These are phyloP conservation scores for Chimonanthus salicifolius DNA, from an alignment of 164 flowering plant genomes.

Conservation along the genomic window DNA sequence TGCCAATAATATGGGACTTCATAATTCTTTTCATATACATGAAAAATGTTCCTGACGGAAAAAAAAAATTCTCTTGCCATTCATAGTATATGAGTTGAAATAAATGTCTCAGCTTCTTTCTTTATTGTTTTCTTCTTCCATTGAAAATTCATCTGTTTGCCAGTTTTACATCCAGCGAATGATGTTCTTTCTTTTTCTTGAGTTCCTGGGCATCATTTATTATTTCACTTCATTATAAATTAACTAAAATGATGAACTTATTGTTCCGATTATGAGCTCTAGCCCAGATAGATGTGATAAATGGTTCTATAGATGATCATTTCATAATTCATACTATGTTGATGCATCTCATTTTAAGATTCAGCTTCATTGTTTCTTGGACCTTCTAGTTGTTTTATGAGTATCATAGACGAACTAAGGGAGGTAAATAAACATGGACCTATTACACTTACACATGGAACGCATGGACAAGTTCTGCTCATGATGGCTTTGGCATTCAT, in stretches of 20 bases:
- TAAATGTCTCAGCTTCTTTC: not conserved
- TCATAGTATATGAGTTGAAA: not conserved
- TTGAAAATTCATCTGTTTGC: not conserved
- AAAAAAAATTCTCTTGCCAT: not conserved
- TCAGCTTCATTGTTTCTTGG: not conserved
- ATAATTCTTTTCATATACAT: slow-evolving; percentile 5
- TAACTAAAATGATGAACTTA: not conserved
- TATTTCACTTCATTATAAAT: not conserved
- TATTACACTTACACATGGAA: not conserved
- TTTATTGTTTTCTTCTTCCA: not conserved
- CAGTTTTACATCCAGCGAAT: not conserved
- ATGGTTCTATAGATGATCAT: too few relatives aligned
- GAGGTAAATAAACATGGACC: not conserved
- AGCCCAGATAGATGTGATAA: too few relatives aligned
- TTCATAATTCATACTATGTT: not conserved
- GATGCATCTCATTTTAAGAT: not conserved
- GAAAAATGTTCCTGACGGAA: not conserved
- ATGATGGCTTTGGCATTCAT: not conserved
- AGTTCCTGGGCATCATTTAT: not conserved
- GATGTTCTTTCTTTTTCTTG: not conserved
- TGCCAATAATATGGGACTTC: not conserved
- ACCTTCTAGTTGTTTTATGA: not conserved
- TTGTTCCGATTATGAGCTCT: too few relatives aligned
- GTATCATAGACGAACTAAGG: not conserved
- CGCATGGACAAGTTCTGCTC: not conserved